A percentile compares a stretch with the other conserved stretches of the same genome.
Evolutionary conservation across 164 flowering plant species (phyloP).

Genomic region (Magnolia changhungtana): DNA sequence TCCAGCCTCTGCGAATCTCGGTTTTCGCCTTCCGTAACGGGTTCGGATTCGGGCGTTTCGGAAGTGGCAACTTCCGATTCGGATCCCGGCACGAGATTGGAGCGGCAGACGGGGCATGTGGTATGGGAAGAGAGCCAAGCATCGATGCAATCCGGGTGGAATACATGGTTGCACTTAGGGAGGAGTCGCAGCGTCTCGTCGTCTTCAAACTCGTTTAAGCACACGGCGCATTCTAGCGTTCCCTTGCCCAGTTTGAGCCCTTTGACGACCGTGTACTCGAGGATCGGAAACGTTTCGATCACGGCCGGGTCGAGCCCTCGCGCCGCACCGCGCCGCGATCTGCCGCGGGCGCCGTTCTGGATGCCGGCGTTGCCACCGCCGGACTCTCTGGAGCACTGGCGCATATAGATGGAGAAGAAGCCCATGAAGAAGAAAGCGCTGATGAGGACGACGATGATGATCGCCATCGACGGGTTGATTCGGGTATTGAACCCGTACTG

Average conservation of each 20-base stretch:
- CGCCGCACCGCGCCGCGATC: constrained; percentile 4
- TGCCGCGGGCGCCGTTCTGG: not conserved
- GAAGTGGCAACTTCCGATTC: not conserved
- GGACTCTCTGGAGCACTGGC: constrained; percentile 32
- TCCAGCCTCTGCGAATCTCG: not conserved
- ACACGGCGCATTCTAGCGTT: constrained; percentile 38
- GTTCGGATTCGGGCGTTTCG: not conserved
- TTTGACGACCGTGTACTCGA: constrained; percentile 33
- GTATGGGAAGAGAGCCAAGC: constrained; percentile 33
- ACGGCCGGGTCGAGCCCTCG: constrained; percentile 27
- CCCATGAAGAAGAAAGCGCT: constrained; percentile 68
- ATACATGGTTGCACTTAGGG: constrained; percentile 42
- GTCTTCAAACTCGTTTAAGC: constrained; percentile 35
- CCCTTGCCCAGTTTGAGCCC: constrained; percentile 36
- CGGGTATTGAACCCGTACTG: not conserved
- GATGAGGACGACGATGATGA: constrained; percentile 51
- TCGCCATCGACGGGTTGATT: constrained; percentile 51
- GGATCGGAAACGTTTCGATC: constrained; percentile 29
- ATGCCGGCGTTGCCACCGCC: not conserved
- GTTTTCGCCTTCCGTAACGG: constrained; percentile 13
- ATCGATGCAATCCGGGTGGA: constrained; percentile 45
- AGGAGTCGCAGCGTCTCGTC: constrained; percentile 34
- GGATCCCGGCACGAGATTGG: constrained; percentile 26
- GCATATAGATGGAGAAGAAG: constrained; percentile 65
- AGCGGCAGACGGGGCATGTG: constrained; percentile 50